Base-by-base conservation (phyloP, 1,284 basidiomycete genomes). In the Malassezia psittaci region DNA sequence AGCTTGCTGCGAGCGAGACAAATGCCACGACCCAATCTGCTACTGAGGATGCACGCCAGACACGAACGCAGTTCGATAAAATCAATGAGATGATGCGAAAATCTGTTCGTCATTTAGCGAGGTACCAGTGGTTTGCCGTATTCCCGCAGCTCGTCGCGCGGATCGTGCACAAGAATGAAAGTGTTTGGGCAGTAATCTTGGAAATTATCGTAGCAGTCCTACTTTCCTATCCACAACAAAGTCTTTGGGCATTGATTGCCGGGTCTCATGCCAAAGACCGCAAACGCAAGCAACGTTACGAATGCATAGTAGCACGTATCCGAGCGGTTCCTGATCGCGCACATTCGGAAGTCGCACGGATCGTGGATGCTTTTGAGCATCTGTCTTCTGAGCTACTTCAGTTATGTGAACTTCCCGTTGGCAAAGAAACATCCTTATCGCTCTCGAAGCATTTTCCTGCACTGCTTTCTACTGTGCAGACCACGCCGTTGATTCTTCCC, bases 61-160 rank as follows among this genome's bases (percentile, higher is more conserved):
- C 60, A 11, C 59, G 57, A 44, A 48, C 52, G 48, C 52, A 55
- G 38, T 74, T 73, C 42, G 13, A 45, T 12, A 57, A 64, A 57
- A 64, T 74, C 44, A 71, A 72, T 47, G 46, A 51, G 24, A 79
- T 83, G 18, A 81, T 87, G 53, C 79, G 59, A 78, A 59, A 78
- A 78, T 3, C 78, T 85, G 16, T 86, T 86, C 3, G 80, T 80
- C 3, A 94, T 85, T 75, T 93, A 87, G 79, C 89, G 83, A 64
- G 68, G 16, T 72, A 67, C 60, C 69, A 73, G 54, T 98, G 91
- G 88, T 87, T 87, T 63, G 93, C 88, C 0, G 91, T 91, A 0
- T 90, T 96, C 63, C 90, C 94, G 7, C 94, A 98, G 78, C 87
- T 98, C 55, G 88, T 94, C 10, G 98, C 94, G 21, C 83, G 94